These are phyloP conservation scores for Chamaecyparis obtusa DNA, from an alignment of 75 land plant genomes.

Conservation along the genomic window DNA sequence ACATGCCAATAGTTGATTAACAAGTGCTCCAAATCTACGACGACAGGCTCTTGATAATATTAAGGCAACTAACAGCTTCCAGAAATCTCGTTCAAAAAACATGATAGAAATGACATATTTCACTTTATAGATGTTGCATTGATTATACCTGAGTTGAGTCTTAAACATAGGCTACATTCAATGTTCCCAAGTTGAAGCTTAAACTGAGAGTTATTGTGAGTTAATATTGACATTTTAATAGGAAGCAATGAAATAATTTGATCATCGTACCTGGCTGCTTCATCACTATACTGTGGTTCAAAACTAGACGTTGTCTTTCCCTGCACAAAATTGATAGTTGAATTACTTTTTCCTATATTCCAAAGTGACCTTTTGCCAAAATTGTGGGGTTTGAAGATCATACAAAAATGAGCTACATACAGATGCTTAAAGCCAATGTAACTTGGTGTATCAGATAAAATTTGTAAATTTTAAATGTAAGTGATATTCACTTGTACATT, in stretches of 20 bases:
- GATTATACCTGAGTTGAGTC: too few species aligned
- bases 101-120: neutral
- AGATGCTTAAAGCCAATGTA: neutral
- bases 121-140: neutral
- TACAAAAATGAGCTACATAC: neutral
- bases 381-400: neutral
- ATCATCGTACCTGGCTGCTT: constrained; percentile 57
- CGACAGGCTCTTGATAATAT: neutral
- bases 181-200: neutral
- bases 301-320: constrained; percentile 56
- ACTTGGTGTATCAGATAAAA: neutral
- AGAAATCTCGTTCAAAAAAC: neutral
- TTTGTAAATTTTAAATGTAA: neutral
- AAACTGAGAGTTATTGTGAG: neutral
- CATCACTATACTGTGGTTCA: constrained; percentile 78
- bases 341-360: constrained; percentile 2
- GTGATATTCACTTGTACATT: neutral
- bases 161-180: too few species aligned
- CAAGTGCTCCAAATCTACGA: neutral
- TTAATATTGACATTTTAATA: neutral
- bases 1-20: neutral
- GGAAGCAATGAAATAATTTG: neutral
- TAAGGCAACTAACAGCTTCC: neutral
- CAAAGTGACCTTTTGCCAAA: neutral
- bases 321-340: constrained; percentile 24